A percentile compares a stretch with the other conserved stretches of the same genome.
Evolutionary conservation across 176 grass and related monocot species (phyloP).

Genomic region (Canna indica): DNA sequence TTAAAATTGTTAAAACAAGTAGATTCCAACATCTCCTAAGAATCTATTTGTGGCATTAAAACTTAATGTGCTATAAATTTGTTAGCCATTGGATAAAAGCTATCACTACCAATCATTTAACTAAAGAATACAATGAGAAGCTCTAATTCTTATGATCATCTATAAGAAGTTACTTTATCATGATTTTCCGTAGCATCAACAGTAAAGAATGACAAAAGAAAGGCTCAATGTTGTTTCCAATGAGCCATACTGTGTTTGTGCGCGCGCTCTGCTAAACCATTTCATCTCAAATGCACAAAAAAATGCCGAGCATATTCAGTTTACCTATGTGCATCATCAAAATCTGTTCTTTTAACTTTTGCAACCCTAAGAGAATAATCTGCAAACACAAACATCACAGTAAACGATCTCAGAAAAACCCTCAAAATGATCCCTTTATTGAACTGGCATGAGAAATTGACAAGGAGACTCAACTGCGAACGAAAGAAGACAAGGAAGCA

Average conservation of each 20-base stretch:
- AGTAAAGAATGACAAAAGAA: neutral
- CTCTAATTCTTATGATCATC: no score
- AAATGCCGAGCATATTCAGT: neutral
- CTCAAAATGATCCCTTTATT: no score
- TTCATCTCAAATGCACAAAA: neutral
- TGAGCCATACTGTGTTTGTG: neutral
- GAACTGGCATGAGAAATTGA: neutral
- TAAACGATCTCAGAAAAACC: neutral
- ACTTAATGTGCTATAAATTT: no score
- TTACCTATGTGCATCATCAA: constrained; percentile 74
- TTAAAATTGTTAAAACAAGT: no score
- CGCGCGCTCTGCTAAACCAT: neutral
- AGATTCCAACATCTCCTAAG: no score
- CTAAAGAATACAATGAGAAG: no score
- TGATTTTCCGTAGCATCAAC: no score
- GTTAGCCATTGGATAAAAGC: no score
- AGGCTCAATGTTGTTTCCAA: neutral
- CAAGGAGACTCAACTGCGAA: constrained; percentile 28
- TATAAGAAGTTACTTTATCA: no score
- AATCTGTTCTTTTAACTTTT: constrained; percentile 51
- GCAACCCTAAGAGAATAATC: constrained; percentile 86
- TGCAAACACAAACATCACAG: constrained; percentile 26
- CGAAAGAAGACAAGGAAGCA: constrained; percentile 8
- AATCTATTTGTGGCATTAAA: no score
- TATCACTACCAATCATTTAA: no score